Base-by-base conservation (phyloP, 2,329 filamentous ascomycete genomes). In the Colletotrichum caudatum region DNA sequence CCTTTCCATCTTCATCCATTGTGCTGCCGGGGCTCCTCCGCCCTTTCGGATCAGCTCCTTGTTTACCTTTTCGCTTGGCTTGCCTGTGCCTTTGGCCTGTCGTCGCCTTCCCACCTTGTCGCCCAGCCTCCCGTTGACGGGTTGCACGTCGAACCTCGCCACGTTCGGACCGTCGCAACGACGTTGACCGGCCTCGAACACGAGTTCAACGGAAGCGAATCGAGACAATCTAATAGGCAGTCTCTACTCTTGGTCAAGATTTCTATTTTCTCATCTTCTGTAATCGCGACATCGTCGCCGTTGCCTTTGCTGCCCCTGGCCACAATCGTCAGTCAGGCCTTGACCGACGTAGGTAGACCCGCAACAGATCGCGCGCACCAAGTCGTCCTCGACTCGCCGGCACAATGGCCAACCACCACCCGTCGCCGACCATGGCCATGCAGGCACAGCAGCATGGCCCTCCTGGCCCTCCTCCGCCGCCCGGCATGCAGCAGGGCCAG, bases 381-480 rank as follows among this genome's bases (percentile, higher is more conserved):
- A 58, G 33, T 48, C 23, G 61, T 37, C 50, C 48, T 71, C 56
- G 64, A 14, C 64, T 62, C 57, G 44, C 60, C 1, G 65, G 76
- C 78, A 82, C 74, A 74, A 94, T 94, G 91, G 91, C 91, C 76
- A 92, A 93, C 81, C 92, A 93, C 77, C 93, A 95, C 79, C 91
- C 92, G 53, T 95, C 93, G 77, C 93, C 93, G 51, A 93, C 93
- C 71, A 92, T 93, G 83, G 88, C 86, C 80, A 92, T 95, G 83
- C 88, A 89, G 77, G 86, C 90, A 85, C 85, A 86, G 72, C 90
- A 91, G 78, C 90, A 91, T 83, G 89, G 88, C 64, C 90, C 90
- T 69, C 89, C 92, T 75, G 87, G 88, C 26, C 88, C 87, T 72
- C 89, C 90, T 74, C 85, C 85, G 73, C 78, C 88, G 82, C 78